These are phyloP conservation scores for Lecanosticta acicola DNA, from an alignment of 2,329 filamentous ascomycete species.

Conservation along the genomic window DNA sequence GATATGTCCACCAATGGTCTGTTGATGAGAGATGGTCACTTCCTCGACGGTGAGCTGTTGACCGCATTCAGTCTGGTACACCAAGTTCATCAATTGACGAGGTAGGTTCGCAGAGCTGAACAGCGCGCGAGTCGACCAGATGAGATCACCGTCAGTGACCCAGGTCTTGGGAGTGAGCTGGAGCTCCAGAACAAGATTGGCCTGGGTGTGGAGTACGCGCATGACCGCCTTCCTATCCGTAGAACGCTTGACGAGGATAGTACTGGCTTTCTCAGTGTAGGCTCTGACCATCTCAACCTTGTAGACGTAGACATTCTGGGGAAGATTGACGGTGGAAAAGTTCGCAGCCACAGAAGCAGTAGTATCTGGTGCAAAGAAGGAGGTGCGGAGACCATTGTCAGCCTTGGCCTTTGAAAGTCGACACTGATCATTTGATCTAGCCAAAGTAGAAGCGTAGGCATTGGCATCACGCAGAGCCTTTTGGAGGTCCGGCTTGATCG, in stretches of 20 bases:
- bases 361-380: not conserved
- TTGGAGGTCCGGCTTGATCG: too few species aligned
- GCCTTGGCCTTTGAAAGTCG: too few species aligned
- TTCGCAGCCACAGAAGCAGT: not conserved
- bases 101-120: not conserved
- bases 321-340: not conserved
- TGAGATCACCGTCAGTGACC: slow-evolving; percentile 14
- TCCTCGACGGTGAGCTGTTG: not conserved
- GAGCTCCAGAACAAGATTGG: not conserved
- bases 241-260: not conserved
- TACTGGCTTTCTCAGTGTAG: not conserved
- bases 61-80: slow-evolving; percentile 7
- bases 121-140: slow-evolving; percentile 11
- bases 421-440: too few species aligned
- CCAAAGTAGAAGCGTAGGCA: too few species aligned
- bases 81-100: not conserved
- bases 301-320: slow-evolving; percentile 8
- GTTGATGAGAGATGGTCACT: not conserved
- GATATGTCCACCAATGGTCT: slow-evolving; percentile 1
- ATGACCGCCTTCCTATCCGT: slow-evolving; percentile 1
- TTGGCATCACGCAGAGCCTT: too few species aligned
- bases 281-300: not conserved
- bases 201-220: too few species aligned
- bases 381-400: not conserved
- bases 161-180: not conserved